phyloP scores from a whole-genome alignment of 768 basidiomycete species.

The Tulasnella sp. region DNA sequence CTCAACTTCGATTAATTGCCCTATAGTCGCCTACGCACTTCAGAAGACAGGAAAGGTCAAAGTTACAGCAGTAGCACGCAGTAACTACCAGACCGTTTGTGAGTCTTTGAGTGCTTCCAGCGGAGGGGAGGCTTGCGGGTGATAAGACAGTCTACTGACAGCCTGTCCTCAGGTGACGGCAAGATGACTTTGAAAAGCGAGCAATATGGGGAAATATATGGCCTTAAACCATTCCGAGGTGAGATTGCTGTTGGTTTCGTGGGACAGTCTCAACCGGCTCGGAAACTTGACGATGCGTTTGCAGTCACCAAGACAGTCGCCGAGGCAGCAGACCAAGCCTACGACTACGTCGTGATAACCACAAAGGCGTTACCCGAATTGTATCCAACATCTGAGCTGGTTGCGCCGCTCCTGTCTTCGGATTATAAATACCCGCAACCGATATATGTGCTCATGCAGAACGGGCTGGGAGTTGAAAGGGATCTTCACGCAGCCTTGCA shows the following conservation, averaged over 20 bases:
- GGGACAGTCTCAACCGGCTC: background rate
- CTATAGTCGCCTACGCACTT: conserved; percentile 48
- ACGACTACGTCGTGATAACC: conserved; percentile 57
- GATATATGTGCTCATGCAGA: conserved; percentile 57
- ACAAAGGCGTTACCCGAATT: conserved; percentile 69
- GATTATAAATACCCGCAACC: conserved; percentile 45
- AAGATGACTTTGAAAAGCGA: conserved; percentile 48
- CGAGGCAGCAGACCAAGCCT: conserved; percentile 53
- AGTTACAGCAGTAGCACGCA: conserved; percentile 65
- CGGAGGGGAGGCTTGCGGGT: background rate
- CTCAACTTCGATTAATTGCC: no score
- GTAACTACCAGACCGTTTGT: conserved; percentile 44
- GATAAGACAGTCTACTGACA: background rate
- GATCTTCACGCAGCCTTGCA: conserved; percentile 52
- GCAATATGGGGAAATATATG: conserved; percentile 50
- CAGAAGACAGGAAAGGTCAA: conserved; percentile 50
- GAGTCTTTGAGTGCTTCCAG: conserved; percentile 14
- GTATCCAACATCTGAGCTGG: conserved; percentile 45
- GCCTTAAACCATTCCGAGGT: conserved; percentile 62
- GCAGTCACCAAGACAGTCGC: conserved; percentile 51
- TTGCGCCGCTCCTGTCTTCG: conserved; percentile 47
- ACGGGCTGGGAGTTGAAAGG: conserved; percentile 62
- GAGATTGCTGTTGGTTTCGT: background rate
- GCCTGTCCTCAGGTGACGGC: background rate
- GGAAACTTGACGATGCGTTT: conserved; percentile 10